Evolutionary conservation across 148 eudicot genomes (phyloP).

Genomic region (Agrostemma githago): DNA sequence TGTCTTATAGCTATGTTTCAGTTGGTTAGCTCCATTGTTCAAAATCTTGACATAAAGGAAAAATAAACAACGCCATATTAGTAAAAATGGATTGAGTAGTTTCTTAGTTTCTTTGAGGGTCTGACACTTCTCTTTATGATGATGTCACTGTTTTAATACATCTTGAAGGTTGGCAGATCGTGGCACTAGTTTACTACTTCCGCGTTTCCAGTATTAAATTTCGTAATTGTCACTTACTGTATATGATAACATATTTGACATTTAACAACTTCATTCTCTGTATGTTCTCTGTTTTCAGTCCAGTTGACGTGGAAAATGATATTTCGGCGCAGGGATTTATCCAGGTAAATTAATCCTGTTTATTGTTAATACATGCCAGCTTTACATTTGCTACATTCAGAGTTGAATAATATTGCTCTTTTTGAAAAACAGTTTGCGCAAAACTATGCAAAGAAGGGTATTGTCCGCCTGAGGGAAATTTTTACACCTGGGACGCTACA

Average conservation of each 20-base stretch:
- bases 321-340: constrained; percentile 62
- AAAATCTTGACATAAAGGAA: too few species aligned
- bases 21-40: background rate
- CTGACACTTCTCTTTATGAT: too few species aligned
- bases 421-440: constrained; percentile 57
- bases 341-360: constrained; percentile 35
- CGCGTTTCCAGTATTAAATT: background rate
- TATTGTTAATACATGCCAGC: background rate
- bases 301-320: constrained; percentile 86
- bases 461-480: constrained; percentile 75
- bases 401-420: constrained; percentile 9
- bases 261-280: background rate
- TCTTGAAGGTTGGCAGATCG: background rate
- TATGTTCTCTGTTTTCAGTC: constrained; percentile 50
- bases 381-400: background rate
- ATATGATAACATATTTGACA: background rate
- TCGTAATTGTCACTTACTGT: background rate
- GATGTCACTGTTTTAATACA: background rate
- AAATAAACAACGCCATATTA: background rate
- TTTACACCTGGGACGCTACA: constrained; percentile 87
- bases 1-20: background rate
- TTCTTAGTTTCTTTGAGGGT: too few species aligned
- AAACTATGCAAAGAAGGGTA: constrained; percentile 66
- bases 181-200: background rate
- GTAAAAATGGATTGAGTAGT: too few species aligned